Percentiles rank a stretch among this genome's conserved stretches.
Conservation (phyloP, 2,329 filamentous ascomycete genomes). For the Xylariaceae sp. region DNA sequence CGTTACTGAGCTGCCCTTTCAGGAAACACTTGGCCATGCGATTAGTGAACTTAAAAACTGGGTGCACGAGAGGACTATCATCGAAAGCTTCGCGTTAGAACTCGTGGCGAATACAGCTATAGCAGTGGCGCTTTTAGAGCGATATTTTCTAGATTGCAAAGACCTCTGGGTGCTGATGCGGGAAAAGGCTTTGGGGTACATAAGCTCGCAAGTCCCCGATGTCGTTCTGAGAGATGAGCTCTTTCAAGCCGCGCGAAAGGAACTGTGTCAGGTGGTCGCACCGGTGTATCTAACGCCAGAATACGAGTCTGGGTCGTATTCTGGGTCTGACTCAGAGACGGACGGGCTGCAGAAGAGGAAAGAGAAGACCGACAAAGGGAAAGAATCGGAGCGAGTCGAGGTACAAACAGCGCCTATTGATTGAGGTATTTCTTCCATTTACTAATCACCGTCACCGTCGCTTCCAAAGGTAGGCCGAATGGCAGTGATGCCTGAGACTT, state of each 20-base stretch:
- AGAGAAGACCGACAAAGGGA: no score
- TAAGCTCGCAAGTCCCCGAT: not conserved
- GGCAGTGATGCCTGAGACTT: no score
- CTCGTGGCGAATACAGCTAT: slow-evolving; percentile 2
- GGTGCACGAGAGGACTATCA: not conserved
- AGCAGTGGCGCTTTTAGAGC: not conserved
- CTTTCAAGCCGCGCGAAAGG: not conserved
- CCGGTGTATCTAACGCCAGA: no score
- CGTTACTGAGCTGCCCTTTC: not conserved
- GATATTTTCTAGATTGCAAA: not conserved
- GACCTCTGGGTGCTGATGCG: slow-evolving; percentile 2
- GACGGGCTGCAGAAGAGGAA: no score
- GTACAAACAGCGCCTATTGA: no score
- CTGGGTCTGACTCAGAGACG: no score
- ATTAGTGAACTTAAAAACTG: not conserved
- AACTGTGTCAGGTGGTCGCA: no score
- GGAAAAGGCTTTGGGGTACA: slow-evolving; percentile 1
- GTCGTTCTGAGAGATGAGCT: not conserved
- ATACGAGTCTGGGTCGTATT: no score
- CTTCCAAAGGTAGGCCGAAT: no score
- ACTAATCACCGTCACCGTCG: no score
- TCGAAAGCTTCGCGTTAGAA: not conserved
- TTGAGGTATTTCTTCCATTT: no score
- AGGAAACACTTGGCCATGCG: not conserved
- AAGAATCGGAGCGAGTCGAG: no score